A percentile compares a stretch with the other conserved stretches of the same genome.
Evolutionary conservation across 768 basidiomycete genomes (phyloP).

Genomic region (Leccinum aurantiacum): DNA sequence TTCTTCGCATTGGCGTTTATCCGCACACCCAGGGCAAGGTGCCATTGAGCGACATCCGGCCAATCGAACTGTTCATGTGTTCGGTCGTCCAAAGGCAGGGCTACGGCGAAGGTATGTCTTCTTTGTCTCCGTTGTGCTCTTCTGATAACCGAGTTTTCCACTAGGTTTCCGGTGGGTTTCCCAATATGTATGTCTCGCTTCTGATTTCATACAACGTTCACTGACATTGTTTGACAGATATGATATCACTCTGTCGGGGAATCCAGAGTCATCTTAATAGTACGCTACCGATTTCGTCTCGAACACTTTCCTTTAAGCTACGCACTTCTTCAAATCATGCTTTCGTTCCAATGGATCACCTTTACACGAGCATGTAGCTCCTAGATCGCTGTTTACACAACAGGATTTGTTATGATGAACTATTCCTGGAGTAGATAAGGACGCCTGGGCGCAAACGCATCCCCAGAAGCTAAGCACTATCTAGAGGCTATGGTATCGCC

Average conservation of each 20-base stretch:
- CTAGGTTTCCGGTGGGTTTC: conserved; percentile 93
- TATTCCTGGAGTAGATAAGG: not conserved
- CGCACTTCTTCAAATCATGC: conserved; percentile 18
- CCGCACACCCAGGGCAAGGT: conserved; percentile 77
- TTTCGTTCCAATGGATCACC: conserved; percentile 12
- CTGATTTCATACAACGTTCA: not conserved
- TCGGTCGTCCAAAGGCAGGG: conserved; percentile 99
- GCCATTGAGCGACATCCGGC: conserved; percentile 93
- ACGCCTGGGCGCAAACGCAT: not conserved
- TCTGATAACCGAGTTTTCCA: conserved; percentile 3
- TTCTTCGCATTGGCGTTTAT: conserved; percentile 5
- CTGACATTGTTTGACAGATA: conserved; percentile 25
- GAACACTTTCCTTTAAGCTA: conserved; percentile 14
- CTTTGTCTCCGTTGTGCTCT: not conserved
- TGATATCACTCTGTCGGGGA: conserved; percentile 12
- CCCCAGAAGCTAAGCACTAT: not conserved
- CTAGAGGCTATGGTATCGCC: not conserved
- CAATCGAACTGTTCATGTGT: conserved; percentile 99
- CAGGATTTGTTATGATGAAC: not conserved
- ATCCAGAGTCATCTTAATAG: conserved; percentile 10
- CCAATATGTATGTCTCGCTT: conserved; percentile 75
- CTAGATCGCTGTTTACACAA: conserved; percentile 25
- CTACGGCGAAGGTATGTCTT: conserved; percentile 83
- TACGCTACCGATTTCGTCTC: conserved; percentile 26
- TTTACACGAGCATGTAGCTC: conserved; percentile 16